Base-by-base conservation (phyloP, 2,329 filamentous ascomycete genomes). In the Alternaria angustiovoidea region DNA sequence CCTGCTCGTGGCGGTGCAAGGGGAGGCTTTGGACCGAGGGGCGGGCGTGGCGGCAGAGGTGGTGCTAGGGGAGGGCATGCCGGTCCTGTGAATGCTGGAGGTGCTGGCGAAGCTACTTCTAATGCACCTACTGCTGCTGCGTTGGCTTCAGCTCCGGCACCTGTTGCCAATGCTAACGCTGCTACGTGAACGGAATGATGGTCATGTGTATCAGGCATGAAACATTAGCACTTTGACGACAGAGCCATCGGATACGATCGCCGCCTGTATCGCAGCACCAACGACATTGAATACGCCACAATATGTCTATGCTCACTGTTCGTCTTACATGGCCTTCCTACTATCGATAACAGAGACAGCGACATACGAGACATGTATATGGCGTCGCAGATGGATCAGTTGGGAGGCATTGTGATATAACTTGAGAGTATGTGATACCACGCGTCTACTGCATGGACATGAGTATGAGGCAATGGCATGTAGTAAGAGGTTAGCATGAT, bases 41-140 rank as follows among this genome's bases (percentile, higher is more conserved):
- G 76, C 44, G 76, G 76, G 51, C 72, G 77, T 26, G 71, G 72
- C 51, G 71, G 75, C 30, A 71, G 77, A 41, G 74, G 75, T 51
- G 69, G 74, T 39, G 73, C 69, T 12, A 69, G 75, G 41, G 74
- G 76, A 36, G 67, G 59, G 8, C 71, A 74, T 53, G 54, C 49
- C 32, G 63, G 51, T 18, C 20, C 71, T 9, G 58, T 18, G 54
- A 26, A 62, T 0, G 54, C 63, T 51, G 18, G 61, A 18, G 51
- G 56, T 36, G 42, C 54, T 26, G 49, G 55, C 34, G 65, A 65
- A 16, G 46, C 70, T 7, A 32, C 66, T n/a, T 48, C 67, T 5
- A 14, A 56, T 28, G 39, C 62, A 4, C n/a, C 49, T 16, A n/a
- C 46, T 36, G 30, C 65, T 49, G 48, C 9, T 11, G 28, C 28